Conservation (phyloP, 306 rosid genomes). For the Inga oerstediana region DNA sequence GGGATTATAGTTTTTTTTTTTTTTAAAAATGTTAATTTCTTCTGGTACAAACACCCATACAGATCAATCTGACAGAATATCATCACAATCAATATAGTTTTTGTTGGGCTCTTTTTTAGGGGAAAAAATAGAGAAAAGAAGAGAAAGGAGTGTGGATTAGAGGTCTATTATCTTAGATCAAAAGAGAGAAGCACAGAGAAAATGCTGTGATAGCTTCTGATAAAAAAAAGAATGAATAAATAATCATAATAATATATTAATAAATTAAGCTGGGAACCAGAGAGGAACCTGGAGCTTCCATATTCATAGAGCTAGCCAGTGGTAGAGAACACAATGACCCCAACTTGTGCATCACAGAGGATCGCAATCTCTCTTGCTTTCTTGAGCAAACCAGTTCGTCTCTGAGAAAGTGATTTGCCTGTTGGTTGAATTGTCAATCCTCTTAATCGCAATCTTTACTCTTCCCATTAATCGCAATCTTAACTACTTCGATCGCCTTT, state of each 20-base stretch:
- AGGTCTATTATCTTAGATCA: background rate
- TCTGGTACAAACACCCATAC: too few species aligned
- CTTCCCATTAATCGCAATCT: constrained; percentile 33
- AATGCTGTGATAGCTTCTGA: too few species aligned
- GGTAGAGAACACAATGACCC: constrained; percentile 43
- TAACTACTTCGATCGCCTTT: constrained; percentile 1
- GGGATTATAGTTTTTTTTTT: too few species aligned
- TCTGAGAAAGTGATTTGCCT: constrained; percentile 50
- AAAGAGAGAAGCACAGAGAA: background rate
- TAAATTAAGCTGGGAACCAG: too few species aligned
- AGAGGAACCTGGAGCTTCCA: constrained; percentile 39
- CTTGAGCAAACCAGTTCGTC: constrained; percentile 46
- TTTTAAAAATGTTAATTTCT: too few species aligned
- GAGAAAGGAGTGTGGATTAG: too few species aligned
- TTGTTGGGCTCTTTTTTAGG: too few species aligned
- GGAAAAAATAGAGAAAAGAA: too few species aligned
- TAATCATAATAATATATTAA: too few species aligned
- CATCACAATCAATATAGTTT: too few species aligned
- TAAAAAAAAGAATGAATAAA: background rate
- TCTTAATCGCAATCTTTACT: constrained; percentile 40
- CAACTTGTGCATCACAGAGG: constrained; percentile 50
- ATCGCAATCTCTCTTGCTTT: constrained; percentile 50
- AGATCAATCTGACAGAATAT: too few species aligned
- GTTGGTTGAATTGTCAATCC: constrained; percentile 39
- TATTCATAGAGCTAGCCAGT: constrained; percentile 44